These are phyloP conservation scores for Seiridium unicorne DNA, from an alignment of 2,329 filamentous ascomycete species.

Conservation along the genomic window DNA sequence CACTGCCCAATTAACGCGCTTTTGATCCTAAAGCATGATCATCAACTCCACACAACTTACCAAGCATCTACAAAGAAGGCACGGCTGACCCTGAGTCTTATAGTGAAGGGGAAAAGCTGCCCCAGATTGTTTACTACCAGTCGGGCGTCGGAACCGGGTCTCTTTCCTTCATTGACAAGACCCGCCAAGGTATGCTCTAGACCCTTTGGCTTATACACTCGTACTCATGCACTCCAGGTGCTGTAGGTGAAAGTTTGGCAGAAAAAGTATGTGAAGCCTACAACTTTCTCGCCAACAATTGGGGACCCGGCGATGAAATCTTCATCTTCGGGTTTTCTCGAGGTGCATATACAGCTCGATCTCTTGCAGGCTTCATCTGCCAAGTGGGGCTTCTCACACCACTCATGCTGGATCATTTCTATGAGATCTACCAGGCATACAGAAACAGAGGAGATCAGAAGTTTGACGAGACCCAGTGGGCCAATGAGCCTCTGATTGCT, in stretches of 20 bases:
- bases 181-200: constrained; percentile 23
- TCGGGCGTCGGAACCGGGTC: constrained; percentile 57
- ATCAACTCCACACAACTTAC: too few species aligned
- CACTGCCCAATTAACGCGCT: too few species aligned
- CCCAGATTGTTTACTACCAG: constrained; percentile 61
- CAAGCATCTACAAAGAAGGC: too few species aligned
- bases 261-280: constrained; percentile 60
- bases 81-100: constrained; percentile 18
- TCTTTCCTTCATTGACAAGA: neutral
- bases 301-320: constrained; percentile 56
- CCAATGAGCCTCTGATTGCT: too few species aligned
- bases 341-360: constrained; percentile 58
- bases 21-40: too few species aligned
- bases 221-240: constrained; percentile 16
- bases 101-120: constrained; percentile 30
- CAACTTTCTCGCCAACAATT: constrained; percentile 61
- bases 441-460: neutral
- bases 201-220: constrained; percentile 47
- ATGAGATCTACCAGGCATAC: neutral
- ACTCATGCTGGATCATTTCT: constrained; percentile 52
- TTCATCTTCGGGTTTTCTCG: constrained; percentile 57
- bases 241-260: neutral
- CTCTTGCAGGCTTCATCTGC: constrained; percentile 51
- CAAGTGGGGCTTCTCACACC: constrained; percentile 51
- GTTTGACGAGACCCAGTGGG: too few species aligned